Evolutionary conservation across 768 basidiomycete genomes (phyloP), one percentile per base, ranked within the genome.

Genomic region (Hypholoma sublateritium): DNA sequence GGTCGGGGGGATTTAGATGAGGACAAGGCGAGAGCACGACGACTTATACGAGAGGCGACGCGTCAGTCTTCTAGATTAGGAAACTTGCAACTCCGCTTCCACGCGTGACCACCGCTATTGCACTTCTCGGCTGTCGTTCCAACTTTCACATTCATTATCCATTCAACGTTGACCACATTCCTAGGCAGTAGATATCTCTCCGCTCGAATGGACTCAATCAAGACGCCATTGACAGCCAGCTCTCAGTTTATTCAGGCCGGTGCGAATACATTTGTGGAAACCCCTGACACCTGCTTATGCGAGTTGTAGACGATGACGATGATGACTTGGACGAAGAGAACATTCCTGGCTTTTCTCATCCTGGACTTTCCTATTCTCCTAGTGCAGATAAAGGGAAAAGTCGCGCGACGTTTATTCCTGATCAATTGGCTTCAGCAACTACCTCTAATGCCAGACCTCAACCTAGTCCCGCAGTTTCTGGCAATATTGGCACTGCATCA

Each of bases 231-330:
- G 49, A 85, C 83, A 13, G 81, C 86, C 14, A 81, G 76, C 53
- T 87, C 89, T 5, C 89, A 86, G 65, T 93, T 89, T 64, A 92
- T 93, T 60, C 88, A 88, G 77, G 87, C 89, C 67, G 91, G 91
- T 83, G 58, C 55, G 37, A 3, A 32, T 25, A 2, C n/a, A 13
- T 19, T 37, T 45, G 1, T 24, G n/a, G 34, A 37, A 53, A 56
- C 8, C 35, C 36, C 35, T 65, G 21, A 61, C 36, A 4, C 25
- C 9, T 24, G 34, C 19, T 5, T 7, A 13, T 28, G 24, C 25
- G 32, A 6, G 22, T 13, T 37, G 37, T 53, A 71, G 58, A 65
- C 71, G 89, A 91, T 63, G 88, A 90, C 58, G 87, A 90, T 58
- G 91, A 91, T 60, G 91, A 94, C 70, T 68, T 92, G 46, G 85